Percentiles rank a stretch among this genome's conserved stretches.
phyloP scores from a whole-genome alignment of 768 basidiomycete genomes.

The Butyriboletus loyo region DNA sequence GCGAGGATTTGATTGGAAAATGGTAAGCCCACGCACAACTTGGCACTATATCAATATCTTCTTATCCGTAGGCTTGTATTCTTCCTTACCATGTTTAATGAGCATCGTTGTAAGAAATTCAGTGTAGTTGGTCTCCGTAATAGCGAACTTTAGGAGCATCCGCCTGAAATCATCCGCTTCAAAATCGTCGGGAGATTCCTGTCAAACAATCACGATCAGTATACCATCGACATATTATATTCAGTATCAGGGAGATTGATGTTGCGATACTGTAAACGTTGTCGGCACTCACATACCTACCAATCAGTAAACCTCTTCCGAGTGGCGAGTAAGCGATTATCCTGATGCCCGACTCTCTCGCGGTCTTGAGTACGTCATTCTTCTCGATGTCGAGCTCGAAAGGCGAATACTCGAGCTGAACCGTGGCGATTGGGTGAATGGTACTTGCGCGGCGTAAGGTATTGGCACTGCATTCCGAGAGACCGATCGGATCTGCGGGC shows the following conservation, averaged over 20 bases:
- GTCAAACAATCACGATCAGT: not conserved
- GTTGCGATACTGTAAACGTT: too few relatives aligned
- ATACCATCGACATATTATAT: too few relatives aligned
- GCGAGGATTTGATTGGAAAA: constrained; percentile 32
- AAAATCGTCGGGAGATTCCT: constrained; percentile 35
- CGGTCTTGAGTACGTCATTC: constrained; percentile 40
- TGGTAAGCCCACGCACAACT: constrained; percentile 29
- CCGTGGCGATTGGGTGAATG: constrained; percentile 47
- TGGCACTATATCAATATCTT: too few relatives aligned
- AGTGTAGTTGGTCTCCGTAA: too few relatives aligned
- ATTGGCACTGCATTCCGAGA: constrained; percentile 47
- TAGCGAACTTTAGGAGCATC: too few relatives aligned
- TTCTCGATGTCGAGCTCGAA: constrained; percentile 49
- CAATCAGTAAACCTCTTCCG: constrained; percentile 51
- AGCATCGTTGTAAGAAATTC: too few relatives aligned
- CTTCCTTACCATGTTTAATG: too few relatives aligned
- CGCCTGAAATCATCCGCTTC: constrained; percentile 27
- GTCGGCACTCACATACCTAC: constrained; percentile 34
- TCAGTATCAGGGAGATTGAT: not conserved
- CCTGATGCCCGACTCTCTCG: constrained; percentile 47
- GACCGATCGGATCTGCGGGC: too few relatives aligned
- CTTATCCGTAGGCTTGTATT: too few relatives aligned
- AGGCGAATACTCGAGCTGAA: constrained; percentile 53
- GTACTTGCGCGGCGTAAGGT: constrained; percentile 50
- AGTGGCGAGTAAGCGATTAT: constrained; percentile 53